A percentile compares a stretch with the other conserved stretches of the same genome.
Conservation (phyloP, 179 eudicot species). For the Drosera spatulata region DNA sequence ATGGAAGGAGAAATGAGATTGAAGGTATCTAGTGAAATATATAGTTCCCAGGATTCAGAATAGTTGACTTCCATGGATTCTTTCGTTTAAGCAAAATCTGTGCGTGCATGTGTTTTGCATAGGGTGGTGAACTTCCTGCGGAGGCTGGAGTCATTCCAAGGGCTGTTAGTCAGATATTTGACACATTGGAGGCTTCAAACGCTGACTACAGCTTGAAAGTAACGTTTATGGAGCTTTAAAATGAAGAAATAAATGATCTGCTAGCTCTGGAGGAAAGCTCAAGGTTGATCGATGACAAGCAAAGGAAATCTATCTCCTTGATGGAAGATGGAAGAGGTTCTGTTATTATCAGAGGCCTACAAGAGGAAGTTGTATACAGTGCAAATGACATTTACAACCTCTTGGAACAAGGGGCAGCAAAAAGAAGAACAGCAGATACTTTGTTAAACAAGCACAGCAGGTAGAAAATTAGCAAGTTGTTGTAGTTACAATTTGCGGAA, state of each 20-base stretch:
- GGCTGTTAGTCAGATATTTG: constrained; percentile 79
- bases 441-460: constrained; percentile 76
- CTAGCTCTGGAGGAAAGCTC: constrained; percentile 49
- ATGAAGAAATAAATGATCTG: constrained; percentile 74
- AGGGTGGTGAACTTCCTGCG: constrained; percentile 67
- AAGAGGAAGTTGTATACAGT: constrained; percentile 81
- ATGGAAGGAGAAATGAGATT: constrained; percentile 87
- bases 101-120: background rate
- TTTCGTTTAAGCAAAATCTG: background rate
- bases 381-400: constrained; percentile 75
- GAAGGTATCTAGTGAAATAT: constrained; percentile 31
- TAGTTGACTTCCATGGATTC: background rate
- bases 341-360: constrained; percentile 73
- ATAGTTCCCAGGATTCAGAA: background rate
- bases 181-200: constrained; percentile 65
- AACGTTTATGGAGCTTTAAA: constrained; percentile 72
- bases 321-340: constrained; percentile 89
- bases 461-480: constrained; percentile 9
- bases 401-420: constrained; percentile 73
- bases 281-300: constrained; percentile 50
- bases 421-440: constrained; percentile 80
- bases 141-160: constrained; percentile 93
- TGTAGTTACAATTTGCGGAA: background rate
- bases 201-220: constrained; percentile 82
- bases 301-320: constrained; percentile 51